These are phyloP conservation scores for Trichosporon coremiiforme DNA, from an alignment of 1,284 basidiomycete genomes.

Conservation along the genomic window DNA sequence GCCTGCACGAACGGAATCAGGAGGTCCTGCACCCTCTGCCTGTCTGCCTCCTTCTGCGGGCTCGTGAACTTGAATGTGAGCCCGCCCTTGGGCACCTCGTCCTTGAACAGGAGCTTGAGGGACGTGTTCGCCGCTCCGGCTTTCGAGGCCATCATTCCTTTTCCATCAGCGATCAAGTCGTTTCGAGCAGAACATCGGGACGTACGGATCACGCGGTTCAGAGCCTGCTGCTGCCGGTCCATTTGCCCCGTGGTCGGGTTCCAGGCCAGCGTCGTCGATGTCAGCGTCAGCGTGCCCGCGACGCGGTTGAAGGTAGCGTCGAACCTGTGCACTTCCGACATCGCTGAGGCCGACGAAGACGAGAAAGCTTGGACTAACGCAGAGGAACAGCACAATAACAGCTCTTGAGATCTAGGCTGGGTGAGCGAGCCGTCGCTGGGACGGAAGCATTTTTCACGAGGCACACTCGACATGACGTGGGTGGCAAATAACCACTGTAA, in stretches of 20 bases:
- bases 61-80: slow-evolving; percentile 54
- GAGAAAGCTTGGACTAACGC: not conserved
- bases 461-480: not conserved
- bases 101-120: slow-evolving; percentile 52
- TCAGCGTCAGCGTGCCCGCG: slow-evolving; percentile 50
- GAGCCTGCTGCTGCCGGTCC: slow-evolving; percentile 51
- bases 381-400: not conserved
- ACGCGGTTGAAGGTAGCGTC: slow-evolving; percentile 52
- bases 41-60: slow-evolving; percentile 37
- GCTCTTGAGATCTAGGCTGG: not conserved
- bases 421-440: not conserved
- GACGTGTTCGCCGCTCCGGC: slow-evolving; percentile 44
- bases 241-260: slow-evolving; percentile 45
- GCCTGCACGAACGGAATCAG: slow-evolving; percentile 52
- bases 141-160: slow-evolving; percentile 55
- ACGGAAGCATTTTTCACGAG: slow-evolving; percentile 9
- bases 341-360: not conserved
- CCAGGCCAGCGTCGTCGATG: slow-evolving; percentile 51
- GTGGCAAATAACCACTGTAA: not conserved
- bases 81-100: slow-evolving; percentile 52
- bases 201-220: slow-evolving; percentile 51
- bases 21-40: slow-evolving; percentile 50
- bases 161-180: slow-evolving; percentile 4
- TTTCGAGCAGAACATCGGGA: not conserved
- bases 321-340: slow-evolving; percentile 36